A percentile compares a stretch with the other conserved stretches of the same genome.
Evolutionary conservation across 257 asterid species (phyloP).

Genomic region (Nicotiana otophora): DNA sequence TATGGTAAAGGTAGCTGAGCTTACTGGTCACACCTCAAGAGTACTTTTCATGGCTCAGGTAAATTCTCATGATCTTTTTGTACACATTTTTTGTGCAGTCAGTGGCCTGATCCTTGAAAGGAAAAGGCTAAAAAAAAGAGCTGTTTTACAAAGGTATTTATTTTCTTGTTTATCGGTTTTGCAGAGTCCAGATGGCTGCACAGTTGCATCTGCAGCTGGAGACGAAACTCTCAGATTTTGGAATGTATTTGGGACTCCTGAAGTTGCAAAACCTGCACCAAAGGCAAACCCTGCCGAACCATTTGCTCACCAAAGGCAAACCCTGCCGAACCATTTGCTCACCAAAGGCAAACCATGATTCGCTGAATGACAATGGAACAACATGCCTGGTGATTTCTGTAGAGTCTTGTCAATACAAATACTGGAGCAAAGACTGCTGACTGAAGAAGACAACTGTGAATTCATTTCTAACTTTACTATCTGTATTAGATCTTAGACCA

Average conservation of each 20-base stretch:
- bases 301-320: slow-evolving; percentile 61
- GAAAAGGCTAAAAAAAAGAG: not conserved
- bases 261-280: slow-evolving; percentile 69
- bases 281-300: slow-evolving; percentile 59
- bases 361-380: slow-evolving; percentile 30
- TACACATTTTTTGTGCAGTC: not conserved
- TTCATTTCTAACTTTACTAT: not conserved
- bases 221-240: slow-evolving; percentile 90
- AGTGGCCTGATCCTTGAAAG: not conserved
- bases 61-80: not conserved
- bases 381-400: not conserved
- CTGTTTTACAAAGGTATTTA: not conserved
- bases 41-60: slow-evolving; percentile 93
- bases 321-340: slow-evolving; percentile 79
- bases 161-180: not conserved
- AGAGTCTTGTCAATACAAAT: not conserved
- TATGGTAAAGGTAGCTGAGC: slow-evolving; percentile 87
- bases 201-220: slow-evolving; percentile 96
- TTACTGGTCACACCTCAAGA: slow-evolving; percentile 88
- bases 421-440: not conserved
- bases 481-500: not conserved
- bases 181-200: slow-evolving; percentile 95
- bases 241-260: slow-evolving; percentile 90
- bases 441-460: not conserved
- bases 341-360: slow-evolving; percentile 45